Conservation (phyloP, 2,329 filamentous ascomycete genomes). For the Ophiocordyceps sinensis region DNA sequence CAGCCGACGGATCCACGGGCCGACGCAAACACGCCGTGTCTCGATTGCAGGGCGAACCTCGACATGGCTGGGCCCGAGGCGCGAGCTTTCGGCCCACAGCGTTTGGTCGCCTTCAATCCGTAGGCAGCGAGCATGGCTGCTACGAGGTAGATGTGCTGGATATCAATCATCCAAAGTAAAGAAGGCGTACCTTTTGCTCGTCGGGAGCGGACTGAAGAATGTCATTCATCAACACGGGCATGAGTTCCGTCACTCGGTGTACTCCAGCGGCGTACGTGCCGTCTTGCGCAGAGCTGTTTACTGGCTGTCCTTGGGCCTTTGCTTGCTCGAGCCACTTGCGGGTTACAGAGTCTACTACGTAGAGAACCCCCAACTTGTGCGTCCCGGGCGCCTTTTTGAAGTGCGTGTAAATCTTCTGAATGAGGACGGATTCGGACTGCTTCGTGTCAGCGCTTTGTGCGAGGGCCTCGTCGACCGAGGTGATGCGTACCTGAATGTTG, state of each 20-base stretch:
- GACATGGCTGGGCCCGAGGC: not conserved
- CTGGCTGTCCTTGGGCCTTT: constrained; percentile 68
- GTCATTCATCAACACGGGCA: constrained; percentile 90
- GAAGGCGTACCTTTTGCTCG: constrained; percentile 86
- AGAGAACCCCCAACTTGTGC: constrained; percentile 97
- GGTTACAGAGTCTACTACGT: constrained; percentile 99
- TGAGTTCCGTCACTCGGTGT: constrained; percentile 88
- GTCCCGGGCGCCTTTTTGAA: constrained; percentile 90
- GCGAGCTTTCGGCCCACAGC: not conserved
- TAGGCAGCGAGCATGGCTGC: constrained; percentile 12
- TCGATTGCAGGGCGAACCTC: not conserved
- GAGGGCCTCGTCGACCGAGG: not conserved
- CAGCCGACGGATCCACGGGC: not conserved
- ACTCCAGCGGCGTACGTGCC: constrained; percentile 92
- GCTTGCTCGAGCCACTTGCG: constrained; percentile 97
- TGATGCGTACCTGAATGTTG: constrained; percentile 67
- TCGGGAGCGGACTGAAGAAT: constrained; percentile 76
- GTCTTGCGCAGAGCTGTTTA: constrained; percentile 68
- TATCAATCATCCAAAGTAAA: constrained; percentile 2
- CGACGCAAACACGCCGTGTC: not conserved
- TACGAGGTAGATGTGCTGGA: constrained; percentile 1
- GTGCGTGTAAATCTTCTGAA: constrained; percentile 93
- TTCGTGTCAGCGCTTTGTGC: not conserved
- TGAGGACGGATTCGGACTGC: constrained; percentile 84
- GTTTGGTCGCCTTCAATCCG: not conserved